These are phyloP conservation scores for Fusarium albidum DNA, from an alignment of 2,329 filamentous ascomycete genomes.

Conservation along the genomic window DNA sequence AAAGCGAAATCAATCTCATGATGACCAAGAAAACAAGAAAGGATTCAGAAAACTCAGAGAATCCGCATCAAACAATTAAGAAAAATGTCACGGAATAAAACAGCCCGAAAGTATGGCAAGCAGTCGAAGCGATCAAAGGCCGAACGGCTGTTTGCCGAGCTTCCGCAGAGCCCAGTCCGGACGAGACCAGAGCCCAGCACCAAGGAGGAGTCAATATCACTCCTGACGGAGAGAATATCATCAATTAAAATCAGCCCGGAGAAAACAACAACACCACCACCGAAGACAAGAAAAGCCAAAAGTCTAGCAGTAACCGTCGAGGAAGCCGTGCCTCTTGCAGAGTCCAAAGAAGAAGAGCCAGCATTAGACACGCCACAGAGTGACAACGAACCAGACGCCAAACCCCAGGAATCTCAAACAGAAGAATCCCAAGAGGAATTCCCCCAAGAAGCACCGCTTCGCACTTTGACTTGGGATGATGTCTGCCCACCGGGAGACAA, in stretches of 20 bases:
- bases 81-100: constrained; percentile 55
- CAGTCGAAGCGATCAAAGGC: constrained; percentile 55
- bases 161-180: constrained; percentile 60
- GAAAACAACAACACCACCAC: constrained; percentile 16
- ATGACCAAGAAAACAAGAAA: neutral
- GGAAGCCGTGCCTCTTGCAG: constrained; percentile 1
- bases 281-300: constrained; percentile 21
- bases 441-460: constrained; percentile 45
- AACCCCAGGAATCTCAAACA: constrained; percentile 13
- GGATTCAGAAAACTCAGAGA: neutral
- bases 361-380: neutral
- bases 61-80: neutral
- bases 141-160: constrained; percentile 59
- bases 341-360: constrained; percentile 5
- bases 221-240: constrained; percentile 47
- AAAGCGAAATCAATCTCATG: constrained; percentile 6
- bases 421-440: constrained; percentile 23
- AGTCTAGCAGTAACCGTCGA: constrained; percentile 10
- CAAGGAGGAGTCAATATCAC: constrained; percentile 40
- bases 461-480: constrained; percentile 63
- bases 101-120: constrained; percentile 61
- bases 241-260: constrained; percentile 41
- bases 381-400: constrained; percentile 7
- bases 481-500: constrained; percentile 61
- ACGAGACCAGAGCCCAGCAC: constrained; percentile 25